Conservation (phyloP, 768 basidiomycete species). For the Obba rivulosa region DNA sequence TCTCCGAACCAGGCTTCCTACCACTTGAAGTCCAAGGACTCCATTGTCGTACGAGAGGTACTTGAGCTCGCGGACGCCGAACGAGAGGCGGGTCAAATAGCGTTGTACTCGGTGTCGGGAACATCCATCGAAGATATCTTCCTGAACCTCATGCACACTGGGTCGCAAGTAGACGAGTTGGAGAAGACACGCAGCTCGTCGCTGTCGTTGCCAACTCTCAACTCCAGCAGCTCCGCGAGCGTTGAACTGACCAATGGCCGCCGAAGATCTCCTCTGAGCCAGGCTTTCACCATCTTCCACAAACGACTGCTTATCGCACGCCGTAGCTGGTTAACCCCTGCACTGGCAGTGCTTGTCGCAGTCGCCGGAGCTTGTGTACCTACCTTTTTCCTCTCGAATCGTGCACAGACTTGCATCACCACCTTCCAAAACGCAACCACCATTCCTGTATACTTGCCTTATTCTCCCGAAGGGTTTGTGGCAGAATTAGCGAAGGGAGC, state of each 20-base stretch:
- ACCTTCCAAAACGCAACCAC: slow-evolving; percentile 30
- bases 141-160: slow-evolving; percentile 57
- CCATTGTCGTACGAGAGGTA: slow-evolving; percentile 46
- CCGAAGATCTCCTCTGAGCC: slow-evolving; percentile 49
- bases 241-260: slow-evolving; percentile 48
- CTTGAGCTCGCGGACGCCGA: slow-evolving; percentile 50
- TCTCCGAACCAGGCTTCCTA: slow-evolving; percentile 44
- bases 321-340: slow-evolving; percentile 63
- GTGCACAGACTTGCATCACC: slow-evolving; percentile 45
- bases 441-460: slow-evolving; percentile 52
- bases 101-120: slow-evolving; percentile 61
- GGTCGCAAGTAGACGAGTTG: slow-evolving; percentile 20
- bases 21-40: slow-evolving; percentile 59
- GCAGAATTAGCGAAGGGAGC: slow-evolving; percentile 27
- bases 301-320: slow-evolving; percentile 62
- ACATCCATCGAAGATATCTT: slow-evolving; percentile 83
- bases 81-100: slow-evolving; percentile 31
- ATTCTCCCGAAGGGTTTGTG: slow-evolving; percentile 31
- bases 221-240: background rate
- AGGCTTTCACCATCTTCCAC: slow-evolving; percentile 69
- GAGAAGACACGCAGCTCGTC: slow-evolving; percentile 10
- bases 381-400: slow-evolving; percentile 52
- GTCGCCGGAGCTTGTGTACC: slow-evolving; percentile 65
- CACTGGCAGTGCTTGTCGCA: slow-evolving; percentile 41
- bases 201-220: slow-evolving; percentile 9